Conservation (phyloP, 208 protist genomes). For the Trypanosoma lewisi region DNA sequence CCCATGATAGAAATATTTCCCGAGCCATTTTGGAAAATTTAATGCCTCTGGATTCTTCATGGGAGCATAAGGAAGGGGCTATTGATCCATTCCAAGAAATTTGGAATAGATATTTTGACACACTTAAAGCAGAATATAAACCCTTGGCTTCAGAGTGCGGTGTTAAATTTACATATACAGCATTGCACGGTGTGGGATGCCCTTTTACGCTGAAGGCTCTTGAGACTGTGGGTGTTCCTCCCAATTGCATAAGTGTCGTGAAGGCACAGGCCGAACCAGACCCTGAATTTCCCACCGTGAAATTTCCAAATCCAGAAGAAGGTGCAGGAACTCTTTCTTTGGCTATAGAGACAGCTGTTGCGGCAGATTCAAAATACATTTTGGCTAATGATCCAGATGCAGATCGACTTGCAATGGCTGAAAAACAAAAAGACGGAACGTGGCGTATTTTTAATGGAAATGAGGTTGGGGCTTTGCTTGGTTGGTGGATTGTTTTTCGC, state of each 20-base stretch:
- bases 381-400: slow-evolving; percentile 99
- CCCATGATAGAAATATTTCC: slow-evolving; percentile 94
- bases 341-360: slow-evolving; percentile 84
- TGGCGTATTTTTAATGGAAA: slow-evolving; percentile 97
- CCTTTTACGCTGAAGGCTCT: slow-evolving; percentile 72
- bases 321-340: slow-evolving; percentile 87
- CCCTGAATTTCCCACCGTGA: slow-evolving; percentile 97
- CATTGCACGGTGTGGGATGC: slow-evolving; percentile 95
- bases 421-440: slow-evolving; percentile 63
- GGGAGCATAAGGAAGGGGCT: slow-evolving; percentile 47
- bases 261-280: slow-evolving; percentile 92
- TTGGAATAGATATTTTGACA: slow-evolving; percentile 58
- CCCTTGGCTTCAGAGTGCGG: slow-evolving; percentile 15
- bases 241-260: slow-evolving; percentile 50
- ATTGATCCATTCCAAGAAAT: slow-evolving; percentile 59
- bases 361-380: slow-evolving; percentile 69
- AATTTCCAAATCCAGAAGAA: slow-evolving; percentile 98
- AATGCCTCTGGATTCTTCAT: slow-evolving; percentile 66
- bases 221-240: slow-evolving; percentile 53
- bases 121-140: slow-evolving; percentile 42
- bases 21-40: slow-evolving; percentile 86
- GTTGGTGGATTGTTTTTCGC: slow-evolving; percentile 89
- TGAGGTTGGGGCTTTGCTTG: slow-evolving; percentile 96
- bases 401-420: slow-evolving; percentile 96
- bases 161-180: slow-evolving; percentile 67